phyloP scores from a whole-genome alignment of 2,329 filamentous ascomycete genomes.

The Pseudogymnoascus sp. region DNA sequence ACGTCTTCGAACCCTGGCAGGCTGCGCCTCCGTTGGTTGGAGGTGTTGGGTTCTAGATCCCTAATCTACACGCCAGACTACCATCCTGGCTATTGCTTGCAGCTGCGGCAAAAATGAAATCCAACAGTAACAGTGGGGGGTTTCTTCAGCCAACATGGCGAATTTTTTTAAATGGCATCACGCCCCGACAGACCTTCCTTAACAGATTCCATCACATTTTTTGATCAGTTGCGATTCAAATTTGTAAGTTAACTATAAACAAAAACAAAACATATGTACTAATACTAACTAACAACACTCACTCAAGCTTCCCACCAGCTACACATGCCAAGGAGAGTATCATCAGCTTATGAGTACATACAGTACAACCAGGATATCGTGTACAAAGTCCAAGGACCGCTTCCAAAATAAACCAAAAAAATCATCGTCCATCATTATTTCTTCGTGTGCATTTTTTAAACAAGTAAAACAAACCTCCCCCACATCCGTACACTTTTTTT shows the following conservation, averaged over 20 bases:
- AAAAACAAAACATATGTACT: constrained; percentile 5
- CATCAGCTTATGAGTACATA: constrained; percentile 2
- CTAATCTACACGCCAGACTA: not conserved
- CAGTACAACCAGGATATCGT: constrained; percentile 8
- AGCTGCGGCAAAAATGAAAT: not conserved
- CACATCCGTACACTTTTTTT: not conserved
- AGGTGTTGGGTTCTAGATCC: no score
- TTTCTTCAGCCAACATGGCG: not conserved
- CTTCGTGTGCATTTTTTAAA: constrained; percentile 8
- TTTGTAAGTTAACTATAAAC: not conserved
- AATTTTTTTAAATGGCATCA: not conserved
- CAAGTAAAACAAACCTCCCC: not conserved
- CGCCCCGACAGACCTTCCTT: not conserved
- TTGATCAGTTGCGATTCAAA: not conserved
- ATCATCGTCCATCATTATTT: constrained; percentile 6
- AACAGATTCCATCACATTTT: not conserved
- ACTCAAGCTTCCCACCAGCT: constrained; percentile 5
- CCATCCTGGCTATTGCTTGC: not conserved
- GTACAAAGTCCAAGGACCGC: constrained; percentile 9
- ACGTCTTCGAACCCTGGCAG: not conserved
- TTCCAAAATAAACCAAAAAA: constrained; percentile 10
- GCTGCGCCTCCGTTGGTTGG: not conserved
- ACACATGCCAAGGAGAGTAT: not conserved
- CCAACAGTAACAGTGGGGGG: no score
- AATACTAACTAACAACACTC: not conserved